These are phyloP conservation scores for Vitis riparia DNA, from an alignment of 164 flowering plant species.

Conservation along the genomic window DNA sequence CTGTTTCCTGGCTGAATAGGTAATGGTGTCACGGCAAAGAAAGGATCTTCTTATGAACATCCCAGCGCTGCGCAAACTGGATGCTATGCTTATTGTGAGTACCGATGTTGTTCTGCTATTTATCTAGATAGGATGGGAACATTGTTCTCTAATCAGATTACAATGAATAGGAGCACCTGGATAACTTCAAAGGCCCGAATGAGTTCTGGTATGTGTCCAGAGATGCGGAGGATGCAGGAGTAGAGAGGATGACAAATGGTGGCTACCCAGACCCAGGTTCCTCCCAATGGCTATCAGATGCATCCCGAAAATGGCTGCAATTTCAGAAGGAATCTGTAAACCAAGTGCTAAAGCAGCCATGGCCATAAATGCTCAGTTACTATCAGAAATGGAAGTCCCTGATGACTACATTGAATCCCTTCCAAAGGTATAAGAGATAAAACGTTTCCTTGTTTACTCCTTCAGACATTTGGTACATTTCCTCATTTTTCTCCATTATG, in stretches of 20 bases:
- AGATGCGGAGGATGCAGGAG: conserved; percentile 45
- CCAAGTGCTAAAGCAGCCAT: conserved; percentile 90
- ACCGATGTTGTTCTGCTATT: background rate
- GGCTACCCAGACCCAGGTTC: conserved; percentile 78
- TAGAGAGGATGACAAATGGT: conserved; percentile 80
- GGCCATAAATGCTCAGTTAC: conserved; percentile 90
- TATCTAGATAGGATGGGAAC: background rate
- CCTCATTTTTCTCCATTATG: conserved; percentile 2
- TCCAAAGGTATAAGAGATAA: conserved; percentile 62
- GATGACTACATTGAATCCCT: conserved; percentile 86
- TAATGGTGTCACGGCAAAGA: conserved; percentile 85
- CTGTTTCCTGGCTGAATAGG: conserved; percentile 34
- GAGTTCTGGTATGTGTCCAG: conserved; percentile 74
- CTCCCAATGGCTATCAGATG: conserved; percentile 66
- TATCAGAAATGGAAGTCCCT: conserved; percentile 84
- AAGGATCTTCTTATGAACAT: conserved; percentile 81
- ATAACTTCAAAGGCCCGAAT: conserved; percentile 57
- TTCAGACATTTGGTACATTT: background rate
- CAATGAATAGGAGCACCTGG: conserved; percentile 51
- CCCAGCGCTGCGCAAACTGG: conserved; percentile 88
- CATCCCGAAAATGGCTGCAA: conserved; percentile 59
- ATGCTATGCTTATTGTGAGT: conserved; percentile 85
- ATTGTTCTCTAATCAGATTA: conserved; percentile 4
- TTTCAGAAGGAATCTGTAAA: conserved; percentile 79
- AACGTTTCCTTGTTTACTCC: background rate